Percentiles rank a stretch among this genome's conserved stretches.
Conservation (phyloP, 169 alveolate genomes). For the Plasmodium adleri region DNA sequence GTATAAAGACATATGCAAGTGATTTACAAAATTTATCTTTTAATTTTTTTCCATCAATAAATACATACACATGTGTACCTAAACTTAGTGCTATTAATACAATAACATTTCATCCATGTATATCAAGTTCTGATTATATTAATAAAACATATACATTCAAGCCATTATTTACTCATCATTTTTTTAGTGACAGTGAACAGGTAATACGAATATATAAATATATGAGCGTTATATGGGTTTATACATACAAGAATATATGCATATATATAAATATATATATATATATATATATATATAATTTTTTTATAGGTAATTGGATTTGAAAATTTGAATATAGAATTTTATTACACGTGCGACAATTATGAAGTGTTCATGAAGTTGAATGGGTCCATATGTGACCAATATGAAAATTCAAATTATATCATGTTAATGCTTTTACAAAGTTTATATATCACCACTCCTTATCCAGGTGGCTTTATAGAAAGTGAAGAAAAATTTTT, state of each 20-base stretch:
- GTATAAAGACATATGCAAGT: conserved; percentile 44
- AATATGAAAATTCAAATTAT: conserved; percentile 66
- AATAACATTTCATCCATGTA: conserved; percentile 81
- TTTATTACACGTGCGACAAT: conserved; percentile 62
- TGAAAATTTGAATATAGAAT: conserved; percentile 44
- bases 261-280: conserved; percentile 5
- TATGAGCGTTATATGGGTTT: not conserved
- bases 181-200: conserved; percentile 76
- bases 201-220: conserved; percentile 23
- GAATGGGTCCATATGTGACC: conserved; percentile 58
- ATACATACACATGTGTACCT: conserved; percentile 60
- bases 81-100: conserved; percentile 60
- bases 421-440: conserved; percentile 68
- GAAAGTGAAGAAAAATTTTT: conserved; percentile 66
- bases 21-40: conserved; percentile 60
- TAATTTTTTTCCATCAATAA: conserved; percentile 59
- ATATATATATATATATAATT: not conserved
- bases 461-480: conserved; percentile 71
- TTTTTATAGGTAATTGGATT: conserved; percentile 44
- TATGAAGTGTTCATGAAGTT: conserved; percentile 67
- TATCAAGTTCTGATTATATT: conserved; percentile 63
- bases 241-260: not conserved
- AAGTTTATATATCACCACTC: conserved; percentile 62
- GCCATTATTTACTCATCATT: conserved; percentile 82
- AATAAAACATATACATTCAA: conserved; percentile 74